Base-by-base conservation (phyloP, 352 stramenopile genomes). In the Pythium rhizo-oryzae region DNA sequence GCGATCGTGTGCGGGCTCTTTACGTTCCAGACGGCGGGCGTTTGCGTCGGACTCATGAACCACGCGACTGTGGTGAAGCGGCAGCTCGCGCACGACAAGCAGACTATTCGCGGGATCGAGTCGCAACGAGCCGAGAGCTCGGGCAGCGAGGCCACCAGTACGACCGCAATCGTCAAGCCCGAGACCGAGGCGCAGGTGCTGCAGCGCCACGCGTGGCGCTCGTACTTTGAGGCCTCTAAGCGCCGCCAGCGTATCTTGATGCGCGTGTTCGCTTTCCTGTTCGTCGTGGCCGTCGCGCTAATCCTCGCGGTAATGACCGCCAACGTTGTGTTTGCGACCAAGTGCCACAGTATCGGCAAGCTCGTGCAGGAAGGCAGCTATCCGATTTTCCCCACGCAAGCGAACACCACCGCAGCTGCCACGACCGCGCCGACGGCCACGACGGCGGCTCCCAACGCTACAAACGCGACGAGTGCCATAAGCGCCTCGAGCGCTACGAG, bases 271-370 rank as follows among this genome's bases (percentile, higher is more conserved):
- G 70, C 79, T 19, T 66, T 84, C 23, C 28, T 89, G 4, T 79
- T 85, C 47, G 47, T 84, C 12, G 53, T 91, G 3, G 77, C 69
- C 1, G 70, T 92, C 25, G 65, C 74, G 18, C 81, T 92, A 49
- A 81, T 94, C 72, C 99, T 99, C 70, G 97, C 95, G 2, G 97
- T 99, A 50, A 93, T 70, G 62, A 90, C 80, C 50, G 71, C 81
- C 39, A 94, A 85, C 54, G 80, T 92, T 13, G 77, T 90, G 23
- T 89, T 94, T 37, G 69, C 82, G 13, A 76, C 81, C 15, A 89
- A 94, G 62, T 91, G 85, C 71, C 81, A 76, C 66, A 85, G 76
- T 21, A 89, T 92, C 28, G 78, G 81, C 58, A 87, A 78, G 63
- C 65, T 76, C 7, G 65, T 87, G 44, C 69, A 76, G 23, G 74